phyloP scores from a whole-genome alignment of 1,284 basidiomycete species.

The Termitomyces sp. region DNA sequence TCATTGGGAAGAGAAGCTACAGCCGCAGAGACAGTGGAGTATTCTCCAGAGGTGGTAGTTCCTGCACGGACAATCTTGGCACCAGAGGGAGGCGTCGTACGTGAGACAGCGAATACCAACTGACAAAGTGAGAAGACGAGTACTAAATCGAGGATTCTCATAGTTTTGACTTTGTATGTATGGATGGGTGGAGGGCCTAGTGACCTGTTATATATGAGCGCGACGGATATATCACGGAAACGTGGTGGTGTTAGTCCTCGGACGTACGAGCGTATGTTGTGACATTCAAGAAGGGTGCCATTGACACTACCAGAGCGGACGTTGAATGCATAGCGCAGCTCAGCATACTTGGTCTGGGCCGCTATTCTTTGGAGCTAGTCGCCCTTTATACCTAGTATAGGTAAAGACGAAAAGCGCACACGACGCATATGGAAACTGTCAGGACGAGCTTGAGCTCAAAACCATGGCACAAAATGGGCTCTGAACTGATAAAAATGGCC shows the following conservation, averaged over 20 bases:
- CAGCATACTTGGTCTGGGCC: not conserved
- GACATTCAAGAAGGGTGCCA: not conserved
- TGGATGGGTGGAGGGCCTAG: not conserved
- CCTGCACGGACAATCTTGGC: conserved; percentile 39
- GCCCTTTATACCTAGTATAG: no score
- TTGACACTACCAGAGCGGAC: no score
- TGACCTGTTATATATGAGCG: not conserved
- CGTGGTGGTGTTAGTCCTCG: no score
- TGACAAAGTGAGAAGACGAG: conserved; percentile 9
- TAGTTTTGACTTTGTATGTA: not conserved
- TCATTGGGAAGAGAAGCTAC: conserved; percentile 41
- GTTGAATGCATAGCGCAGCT: not conserved
- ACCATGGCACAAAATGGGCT: no score
- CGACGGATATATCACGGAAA: conserved; percentile 1
- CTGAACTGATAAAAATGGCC: not conserved
- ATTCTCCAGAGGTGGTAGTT: conserved; percentile 40
- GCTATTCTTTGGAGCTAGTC: not conserved
- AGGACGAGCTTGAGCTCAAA: not conserved
- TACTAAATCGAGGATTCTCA: not conserved
- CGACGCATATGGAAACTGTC: not conserved
- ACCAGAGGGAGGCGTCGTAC: conserved; percentile 41
- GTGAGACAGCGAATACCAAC: conserved; percentile 27
- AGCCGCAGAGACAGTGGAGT: conserved; percentile 35
- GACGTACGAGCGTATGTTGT: not conserved
- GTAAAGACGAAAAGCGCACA: not conserved